phyloP scores from a whole-genome alignment of 441 rosid species.

The Pelargonium citronellum region DNA sequence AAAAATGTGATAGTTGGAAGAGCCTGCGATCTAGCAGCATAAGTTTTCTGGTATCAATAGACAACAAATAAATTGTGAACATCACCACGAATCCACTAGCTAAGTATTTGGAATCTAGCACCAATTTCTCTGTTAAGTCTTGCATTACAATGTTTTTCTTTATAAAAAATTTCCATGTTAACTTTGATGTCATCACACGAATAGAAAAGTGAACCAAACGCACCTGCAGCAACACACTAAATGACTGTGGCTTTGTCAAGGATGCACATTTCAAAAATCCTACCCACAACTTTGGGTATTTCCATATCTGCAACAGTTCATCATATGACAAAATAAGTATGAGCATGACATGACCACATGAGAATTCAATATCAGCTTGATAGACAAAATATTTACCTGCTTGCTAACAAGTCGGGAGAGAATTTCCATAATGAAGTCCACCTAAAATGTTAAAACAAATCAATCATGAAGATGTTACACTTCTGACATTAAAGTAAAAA shows the following conservation, averaged over 20 bases:
- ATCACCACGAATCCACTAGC: no score
- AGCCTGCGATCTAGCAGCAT: no score
- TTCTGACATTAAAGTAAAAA: background rate
- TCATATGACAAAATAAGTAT: conserved; percentile 15
- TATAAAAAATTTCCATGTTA: no score
- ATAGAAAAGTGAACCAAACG: conserved; percentile 11
- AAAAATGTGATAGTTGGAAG: background rate
- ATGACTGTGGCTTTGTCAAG: conserved; percentile 87
- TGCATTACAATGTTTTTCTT: no score
- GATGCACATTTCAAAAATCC: conserved; percentile 92
- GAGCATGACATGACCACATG: conserved; percentile 2
- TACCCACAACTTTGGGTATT: conserved; percentile 95
- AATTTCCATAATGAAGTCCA: conserved; percentile 89
- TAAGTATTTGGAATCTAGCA: no score
- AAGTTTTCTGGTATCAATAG: no score
- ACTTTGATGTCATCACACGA: background rate
- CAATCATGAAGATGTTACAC: background rate
- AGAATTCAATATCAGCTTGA: conserved; percentile 15
- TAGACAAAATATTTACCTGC: conserved; percentile 54
- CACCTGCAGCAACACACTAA: conserved; percentile 92
- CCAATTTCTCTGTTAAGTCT: no score
- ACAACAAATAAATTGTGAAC: no score
- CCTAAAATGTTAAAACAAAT: conserved; percentile 40
- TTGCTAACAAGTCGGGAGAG: conserved; percentile 92
- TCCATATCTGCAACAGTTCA: conserved; percentile 75